These are phyloP conservation scores for Chionographis japonica DNA, from an alignment of 106 monocot species.

Conservation along the genomic window DNA sequence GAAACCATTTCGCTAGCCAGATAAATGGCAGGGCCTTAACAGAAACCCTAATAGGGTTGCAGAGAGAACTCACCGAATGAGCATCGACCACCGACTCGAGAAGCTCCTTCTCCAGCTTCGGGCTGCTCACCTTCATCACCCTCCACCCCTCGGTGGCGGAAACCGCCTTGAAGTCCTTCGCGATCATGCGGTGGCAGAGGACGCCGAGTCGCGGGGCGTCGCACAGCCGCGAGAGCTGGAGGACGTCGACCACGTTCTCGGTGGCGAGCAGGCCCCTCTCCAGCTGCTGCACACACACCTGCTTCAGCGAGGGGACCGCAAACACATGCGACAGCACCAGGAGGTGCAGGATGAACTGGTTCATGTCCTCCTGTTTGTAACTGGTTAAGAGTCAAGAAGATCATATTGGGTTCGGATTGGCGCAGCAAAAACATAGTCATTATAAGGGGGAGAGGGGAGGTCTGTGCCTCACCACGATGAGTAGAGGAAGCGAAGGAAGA, in stretches of 20 bases:
- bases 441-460: not conserved
- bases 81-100: constrained; percentile 13
- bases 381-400: not conserved
- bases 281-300: constrained; percentile 20
- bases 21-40: no score
- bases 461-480: constrained; percentile 3
- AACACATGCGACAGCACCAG: constrained; percentile 21
- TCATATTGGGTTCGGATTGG: no score
- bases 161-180: constrained; percentile 7
- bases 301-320: constrained; percentile 10
- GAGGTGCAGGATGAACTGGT: constrained; percentile 14
- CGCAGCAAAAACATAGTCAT: not conserved
- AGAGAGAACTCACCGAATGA: constrained; percentile 9
- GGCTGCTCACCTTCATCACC: constrained; percentile 17
- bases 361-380: constrained; percentile 17
- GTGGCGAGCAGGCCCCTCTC: constrained; percentile 12
- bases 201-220: constrained; percentile 21
- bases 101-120: constrained; percentile 18
- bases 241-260: constrained; percentile 20
- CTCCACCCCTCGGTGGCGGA: constrained; percentile 26
- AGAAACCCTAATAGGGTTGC: not conserved
- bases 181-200: constrained; percentile 10
- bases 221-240: constrained; percentile 20
- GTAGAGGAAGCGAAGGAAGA: constrained; percentile 22
- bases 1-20: no score